phyloP scores from a whole-genome alignment of 2,329 filamentous ascomycete genomes.

The Metarhizium humberi region DNA sequence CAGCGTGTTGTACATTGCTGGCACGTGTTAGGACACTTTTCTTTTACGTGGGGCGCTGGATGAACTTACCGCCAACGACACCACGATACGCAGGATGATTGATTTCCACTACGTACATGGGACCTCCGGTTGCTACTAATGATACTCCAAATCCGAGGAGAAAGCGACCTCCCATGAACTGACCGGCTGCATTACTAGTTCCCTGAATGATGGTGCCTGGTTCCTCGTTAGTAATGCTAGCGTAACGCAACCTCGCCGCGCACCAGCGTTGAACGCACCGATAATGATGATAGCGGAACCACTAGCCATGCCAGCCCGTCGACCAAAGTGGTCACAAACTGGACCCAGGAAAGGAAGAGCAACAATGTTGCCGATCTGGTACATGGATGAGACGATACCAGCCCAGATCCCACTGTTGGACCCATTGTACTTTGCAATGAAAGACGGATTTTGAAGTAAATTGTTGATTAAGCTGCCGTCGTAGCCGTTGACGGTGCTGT shows the following conservation, averaged over 20 bases:
- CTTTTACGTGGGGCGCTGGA: neutral
- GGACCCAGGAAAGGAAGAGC: conserved; percentile 40
- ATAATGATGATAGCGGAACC: conserved; percentile 34
- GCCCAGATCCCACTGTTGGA: conserved; percentile 36
- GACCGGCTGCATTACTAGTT: conserved; percentile 24
- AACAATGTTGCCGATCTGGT: conserved; percentile 39
- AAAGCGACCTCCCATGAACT: conserved; percentile 49
- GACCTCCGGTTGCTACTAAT: conserved; percentile 1
- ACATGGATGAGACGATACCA: conserved; percentile 41
- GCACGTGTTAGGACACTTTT: neutral
- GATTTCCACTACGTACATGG: conserved; percentile 1
- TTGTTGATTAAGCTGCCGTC: conserved; percentile 42
- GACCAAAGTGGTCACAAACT: conserved; percentile 36
- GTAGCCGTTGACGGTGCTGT: conserved; percentile 25
- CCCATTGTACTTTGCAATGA: conserved; percentile 28
- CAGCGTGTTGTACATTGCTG: conserved; percentile 28
- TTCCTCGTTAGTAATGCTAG: neutral
- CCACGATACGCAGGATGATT: neutral
- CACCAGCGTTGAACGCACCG: conserved; percentile 14
- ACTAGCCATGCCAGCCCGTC: conserved; percentile 36
- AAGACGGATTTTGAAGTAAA: conserved; percentile 31
- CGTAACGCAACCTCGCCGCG: no score
- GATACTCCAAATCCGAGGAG: conserved; percentile 39
- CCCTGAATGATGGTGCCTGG: conserved; percentile 31
- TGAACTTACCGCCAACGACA: conserved; percentile 22